Evolutionary conservation across 495 filamentous ascomycete genomes (phyloP), one percentile per base, ranked within the genome.

Genomic region (Penicillium odoratum): DNA sequence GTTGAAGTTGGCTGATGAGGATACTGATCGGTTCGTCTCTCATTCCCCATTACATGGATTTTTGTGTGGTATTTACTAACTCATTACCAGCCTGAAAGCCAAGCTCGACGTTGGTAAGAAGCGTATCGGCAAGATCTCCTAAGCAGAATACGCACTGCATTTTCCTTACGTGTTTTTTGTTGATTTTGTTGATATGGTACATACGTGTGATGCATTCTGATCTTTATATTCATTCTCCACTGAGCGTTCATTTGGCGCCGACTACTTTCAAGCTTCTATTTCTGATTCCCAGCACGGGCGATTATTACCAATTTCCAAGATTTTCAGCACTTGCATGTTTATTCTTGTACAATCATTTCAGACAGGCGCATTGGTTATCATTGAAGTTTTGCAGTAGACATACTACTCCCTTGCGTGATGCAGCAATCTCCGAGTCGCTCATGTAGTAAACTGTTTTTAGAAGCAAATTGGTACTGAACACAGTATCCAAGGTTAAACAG

Each of bases 21-120:
- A 96, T 78, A 83, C 84, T 5, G 86, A 88, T 57, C 73, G 77
- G 80, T 82, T 69, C 57, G 77, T 76, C 29, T 34, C 7, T 58
- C n/a, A 47, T 30, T 31, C 28, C 25, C 11, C 43, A 5, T 58
- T 2, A 46, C 21, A 30, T 51, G 29, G 30, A 10, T 48, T 47
- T 43, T 9, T 15, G 33, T 51, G 29, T 30, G 10, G 45, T 47
- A 36, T 7, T 15, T 46, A 54, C 70, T 74, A 56, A 75, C 55
- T 46, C 16, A 46, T 36, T 56, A 33, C 53, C 53, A 82, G 86
- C 49, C 73, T 94, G 46, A 81, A 82, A 48, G 80, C 82, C 62
- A 98, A 98, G 81, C 74, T 97, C 54, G 81, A 83, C 51, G 80
- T 97, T 62, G 92, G 86, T 34, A 95, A 89, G 79, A 89, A 92